Percentiles rank a stretch among this genome's conserved stretches.
Evolutionary conservation across 441 rosid species (phyloP).

Genomic region (Flueggea neowawraea): DNA sequence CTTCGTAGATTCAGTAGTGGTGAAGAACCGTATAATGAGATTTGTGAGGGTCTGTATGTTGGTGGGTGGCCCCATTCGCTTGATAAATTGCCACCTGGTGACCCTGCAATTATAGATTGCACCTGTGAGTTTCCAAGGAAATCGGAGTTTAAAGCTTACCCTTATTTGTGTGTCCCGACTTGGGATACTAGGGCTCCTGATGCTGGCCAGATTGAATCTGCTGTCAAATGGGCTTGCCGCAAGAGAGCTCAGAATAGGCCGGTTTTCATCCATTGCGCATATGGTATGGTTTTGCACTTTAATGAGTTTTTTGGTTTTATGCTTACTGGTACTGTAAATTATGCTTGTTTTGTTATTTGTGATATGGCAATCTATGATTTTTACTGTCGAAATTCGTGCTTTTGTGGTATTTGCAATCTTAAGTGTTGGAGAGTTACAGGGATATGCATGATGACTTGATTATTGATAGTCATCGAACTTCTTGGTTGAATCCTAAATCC

Average conservation of each 20-base stretch:
- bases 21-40: slow-evolving; percentile 53
- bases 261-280: slow-evolving; percentile 65
- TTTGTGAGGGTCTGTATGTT: slow-evolving; percentile 53
- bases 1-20: slow-evolving; percentile 41
- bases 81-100: slow-evolving; percentile 52
- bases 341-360: no score
- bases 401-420: no score
- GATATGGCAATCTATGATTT: no score
- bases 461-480: no score
- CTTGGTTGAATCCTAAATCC: no score
- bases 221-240: slow-evolving; percentile 72
- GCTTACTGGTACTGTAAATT: no score
- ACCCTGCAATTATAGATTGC: slow-evolving; percentile 69
- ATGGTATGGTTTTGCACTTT: slow-evolving; percentile 12
- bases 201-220: slow-evolving; percentile 63
- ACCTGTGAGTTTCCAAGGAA: slow-evolving; percentile 65
- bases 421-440: no score
- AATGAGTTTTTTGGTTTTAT: no score
- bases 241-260: slow-evolving; percentile 59
- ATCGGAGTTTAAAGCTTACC: slow-evolving; percentile 34
- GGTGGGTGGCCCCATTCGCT: slow-evolving; percentile 73
- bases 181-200: slow-evolving; percentile 76
- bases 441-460: no score
- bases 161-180: slow-evolving; percentile 65
- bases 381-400: no score